These are phyloP conservation scores for Magnusiomyces fungicola DNA, from an alignment of 1,139 yeast species.

Conservation along the genomic window DNA sequence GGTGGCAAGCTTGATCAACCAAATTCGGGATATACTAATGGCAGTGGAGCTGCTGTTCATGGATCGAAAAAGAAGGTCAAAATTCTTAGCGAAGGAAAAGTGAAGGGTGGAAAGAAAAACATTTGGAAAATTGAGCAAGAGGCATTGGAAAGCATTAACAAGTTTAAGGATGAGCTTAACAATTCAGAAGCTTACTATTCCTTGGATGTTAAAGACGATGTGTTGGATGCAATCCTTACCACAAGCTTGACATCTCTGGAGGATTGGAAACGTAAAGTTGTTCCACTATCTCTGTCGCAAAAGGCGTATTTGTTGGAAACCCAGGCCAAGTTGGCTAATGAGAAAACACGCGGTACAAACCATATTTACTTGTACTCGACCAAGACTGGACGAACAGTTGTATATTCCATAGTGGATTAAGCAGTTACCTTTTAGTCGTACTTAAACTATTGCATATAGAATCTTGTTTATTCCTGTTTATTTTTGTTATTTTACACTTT, in stretches of 20 bases:
- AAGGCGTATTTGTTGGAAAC: conserved; percentile 70
- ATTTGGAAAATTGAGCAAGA: conserved; percentile 75
- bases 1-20: no score
- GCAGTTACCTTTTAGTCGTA: no score
- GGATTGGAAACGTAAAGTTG: conserved; percentile 80
- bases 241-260: conserved; percentile 73
- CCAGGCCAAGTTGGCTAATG: conserved; percentile 64
- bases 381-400: conserved; percentile 61
- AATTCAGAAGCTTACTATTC: conserved; percentile 35
- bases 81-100: conserved; percentile 42
- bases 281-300: conserved; percentile 64
- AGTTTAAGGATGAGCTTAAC: conserved; percentile 44
- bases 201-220: conserved; percentile 75
- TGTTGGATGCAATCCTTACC: conserved; percentile 68
- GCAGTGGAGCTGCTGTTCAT: no score
- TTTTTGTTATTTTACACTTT: no score
- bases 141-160: conserved; percentile 53
- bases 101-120: conserved; percentile 66
- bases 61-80: conserved; percentile 20
- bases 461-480: no score
- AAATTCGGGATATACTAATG: no score
- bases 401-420: conserved; percentile 39
- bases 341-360: conserved; percentile 58
- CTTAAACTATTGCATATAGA: no score
- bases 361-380: conserved; percentile 72